Evolutionary conservation across 805 yeast species (phyloP).

Genomic region (Spencermartinsiella europaea): DNA sequence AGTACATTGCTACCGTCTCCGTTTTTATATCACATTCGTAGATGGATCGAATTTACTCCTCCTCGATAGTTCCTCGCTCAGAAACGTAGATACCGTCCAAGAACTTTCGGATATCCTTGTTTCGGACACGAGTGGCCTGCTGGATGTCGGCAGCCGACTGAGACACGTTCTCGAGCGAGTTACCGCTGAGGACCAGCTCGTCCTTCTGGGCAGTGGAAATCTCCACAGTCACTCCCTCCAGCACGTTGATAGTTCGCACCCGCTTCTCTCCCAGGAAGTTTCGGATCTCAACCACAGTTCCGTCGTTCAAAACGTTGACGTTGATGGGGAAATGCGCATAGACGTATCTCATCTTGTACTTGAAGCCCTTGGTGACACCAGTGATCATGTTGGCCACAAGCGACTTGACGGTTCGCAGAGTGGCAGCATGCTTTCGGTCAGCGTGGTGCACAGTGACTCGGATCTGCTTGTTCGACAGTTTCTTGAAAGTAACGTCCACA

Average conservation of each 20-base stretch:
- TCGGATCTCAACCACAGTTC: constrained; percentile 89
- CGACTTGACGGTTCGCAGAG: constrained; percentile 97
- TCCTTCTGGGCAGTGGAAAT: constrained; percentile 84
- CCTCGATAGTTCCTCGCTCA: constrained; percentile 82
- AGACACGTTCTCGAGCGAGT: constrained; percentile 95
- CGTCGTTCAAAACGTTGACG: constrained; percentile 83
- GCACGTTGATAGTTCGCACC: constrained; percentile 81
- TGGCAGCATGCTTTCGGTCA: constrained; percentile 99
- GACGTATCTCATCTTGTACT: constrained; percentile 99
- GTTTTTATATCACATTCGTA: too few species aligned
- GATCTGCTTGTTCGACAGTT: constrained; percentile 66
- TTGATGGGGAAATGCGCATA: constrained; percentile 99
- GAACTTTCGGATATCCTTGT: constrained; percentile 99
- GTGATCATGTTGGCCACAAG: constrained; percentile 88
- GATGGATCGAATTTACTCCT: too few species aligned
- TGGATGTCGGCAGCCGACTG: constrained; percentile 98
- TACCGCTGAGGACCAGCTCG: constrained; percentile 88
- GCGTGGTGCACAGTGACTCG: constrained; percentile 95
- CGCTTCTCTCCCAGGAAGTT: constrained; percentile 99
- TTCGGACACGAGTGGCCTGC: constrained; percentile 97
- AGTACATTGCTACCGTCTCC: too few species aligned
- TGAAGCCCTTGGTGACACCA: constrained; percentile 99
- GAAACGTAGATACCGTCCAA: constrained; percentile 99
- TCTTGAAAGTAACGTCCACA: constrained; percentile 86
- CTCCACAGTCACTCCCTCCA: constrained; percentile 85